Base-by-base conservation (phyloP, 1,284 basidiomycete genomes). In the Ustilago loliicola region DNA sequence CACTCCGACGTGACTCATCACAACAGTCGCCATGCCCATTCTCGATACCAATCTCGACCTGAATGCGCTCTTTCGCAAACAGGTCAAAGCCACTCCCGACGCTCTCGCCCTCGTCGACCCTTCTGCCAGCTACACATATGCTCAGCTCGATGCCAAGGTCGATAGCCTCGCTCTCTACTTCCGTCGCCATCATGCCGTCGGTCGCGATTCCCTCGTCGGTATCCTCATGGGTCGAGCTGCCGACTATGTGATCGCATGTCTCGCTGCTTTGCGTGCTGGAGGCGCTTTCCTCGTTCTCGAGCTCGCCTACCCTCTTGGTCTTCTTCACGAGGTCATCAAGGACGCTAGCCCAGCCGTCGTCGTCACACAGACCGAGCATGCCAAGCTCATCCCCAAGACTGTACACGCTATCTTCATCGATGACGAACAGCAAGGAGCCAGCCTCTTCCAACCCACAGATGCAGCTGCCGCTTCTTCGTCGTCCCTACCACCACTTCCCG, bases 261-360 rank as follows among this genome's bases (percentile, higher is more conserved):
- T 86, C 29, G 85, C 85, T 47, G 82, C 83, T 19, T 59, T 85
- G 32, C 80, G 85, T 10, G 85, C 85, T 17, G 85, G 85, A 23
- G 85, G 84, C 40, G 85, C 85, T 51, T 86, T 86, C 60, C 78
- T 86, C 61, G 84, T 85, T 19, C 83, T 86, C 66, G 85, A 86
- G 42, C 79, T 86, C 50, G 85, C 85, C n/a, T 86, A 86, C 34
- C 85, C 85, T 0, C 67, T 70, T 27, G 70, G 72, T 34, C 77
- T 86, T 17, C 74, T 86, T 25, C 66, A 73, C 56, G 82, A 85
- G 19, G 85, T 86, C 47, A 79, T 86, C 64, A 61, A 83, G 50
- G 85, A 86, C 56, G 85, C 85, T 23, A 71, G 63, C n/a, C 85
- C 85, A 4, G 77, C 78, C 21, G 77, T 85, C 52, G 58, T 86